Percentiles rank a stretch among this genome's conserved stretches.
phyloP scores from a whole-genome alignment of 768 basidiomycete genomes.

The Dioszegia crocea region DNA sequence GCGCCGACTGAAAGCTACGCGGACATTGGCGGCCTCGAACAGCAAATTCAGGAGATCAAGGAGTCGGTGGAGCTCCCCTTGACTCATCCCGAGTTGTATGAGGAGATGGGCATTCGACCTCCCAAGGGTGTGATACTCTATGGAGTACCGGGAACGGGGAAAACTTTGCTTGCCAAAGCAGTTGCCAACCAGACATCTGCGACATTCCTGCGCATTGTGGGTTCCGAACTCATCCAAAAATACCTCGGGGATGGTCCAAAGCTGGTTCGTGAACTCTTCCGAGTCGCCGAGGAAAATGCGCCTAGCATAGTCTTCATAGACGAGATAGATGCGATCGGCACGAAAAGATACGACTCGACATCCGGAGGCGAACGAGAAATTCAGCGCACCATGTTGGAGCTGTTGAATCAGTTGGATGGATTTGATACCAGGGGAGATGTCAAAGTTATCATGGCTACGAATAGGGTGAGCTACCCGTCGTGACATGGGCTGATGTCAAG shows the following conservation, averaged over 20 bases:
- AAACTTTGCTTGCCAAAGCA: slow-evolving; percentile 94
- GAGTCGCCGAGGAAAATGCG: slow-evolving; percentile 94
- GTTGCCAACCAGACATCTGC: slow-evolving; percentile 98
- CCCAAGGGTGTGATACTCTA: slow-evolving; percentile 99
- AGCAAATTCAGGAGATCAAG: slow-evolving; percentile 99
- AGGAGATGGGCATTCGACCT: slow-evolving; percentile 99
- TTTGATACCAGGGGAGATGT: slow-evolving; percentile 99
- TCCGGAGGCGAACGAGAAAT: slow-evolving; percentile 99
- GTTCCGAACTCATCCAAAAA: slow-evolving; percentile 97
- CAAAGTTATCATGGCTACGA: slow-evolving; percentile 99
- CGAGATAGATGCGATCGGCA: slow-evolving; percentile 97
- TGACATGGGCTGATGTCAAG: slow-evolving; percentile 31
- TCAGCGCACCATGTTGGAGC: slow-evolving; percentile 97
- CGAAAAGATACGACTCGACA: slow-evolving; percentile 98
- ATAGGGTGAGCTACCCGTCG: slow-evolving; percentile 53
- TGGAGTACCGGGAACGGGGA: slow-evolving; percentile 96
- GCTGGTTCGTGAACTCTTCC: slow-evolving; percentile 93
- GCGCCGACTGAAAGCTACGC: slow-evolving; percentile 98
- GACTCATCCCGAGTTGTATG: slow-evolving; percentile 96
- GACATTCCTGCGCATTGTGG: slow-evolving; percentile 94
- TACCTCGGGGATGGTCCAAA: slow-evolving; percentile 99
- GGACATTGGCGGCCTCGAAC: slow-evolving; percentile 93
- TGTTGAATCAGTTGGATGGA: slow-evolving; percentile 97
- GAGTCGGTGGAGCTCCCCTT: slow-evolving; percentile 97
- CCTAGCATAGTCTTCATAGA: slow-evolving; percentile 99